Percentiles rank a stretch among this genome's conserved stretches.
Conservation (phyloP, 106 monocot species). For the Triglochin maritima region DNA sequence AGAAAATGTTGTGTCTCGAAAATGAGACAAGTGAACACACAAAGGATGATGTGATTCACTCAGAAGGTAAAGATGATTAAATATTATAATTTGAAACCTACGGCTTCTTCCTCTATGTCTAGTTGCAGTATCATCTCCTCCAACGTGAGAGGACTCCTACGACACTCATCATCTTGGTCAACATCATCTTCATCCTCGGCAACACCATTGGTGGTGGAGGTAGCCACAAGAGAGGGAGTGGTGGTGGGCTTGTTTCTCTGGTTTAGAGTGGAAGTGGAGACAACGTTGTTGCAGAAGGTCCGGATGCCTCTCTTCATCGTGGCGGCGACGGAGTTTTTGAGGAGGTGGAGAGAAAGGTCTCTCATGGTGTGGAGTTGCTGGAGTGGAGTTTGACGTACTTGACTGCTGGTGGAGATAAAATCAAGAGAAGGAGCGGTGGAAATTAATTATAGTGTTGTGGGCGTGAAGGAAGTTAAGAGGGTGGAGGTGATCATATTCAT, state of each 20-base stretch:
- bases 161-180: neutral
- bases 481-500: too few relatives aligned
- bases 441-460: too few relatives aligned
- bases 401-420: too few relatives aligned
- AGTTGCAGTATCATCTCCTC: constrained; percentile 86
- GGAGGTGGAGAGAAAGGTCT: constrained; percentile 54
- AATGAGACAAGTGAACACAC: too few relatives aligned
- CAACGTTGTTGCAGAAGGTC: constrained; percentile 55
- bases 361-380: constrained; percentile 27
- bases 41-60: too few relatives aligned
- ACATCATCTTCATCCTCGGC: neutral
- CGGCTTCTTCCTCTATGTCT: constrained; percentile 69
- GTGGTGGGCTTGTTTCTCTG: constrained; percentile 12
- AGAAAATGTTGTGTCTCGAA: too few relatives aligned
- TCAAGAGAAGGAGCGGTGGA: too few relatives aligned
- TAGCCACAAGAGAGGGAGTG: too few relatives aligned
- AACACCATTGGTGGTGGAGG: neutral
- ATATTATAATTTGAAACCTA: too few relatives aligned
- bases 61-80: too few relatives aligned
- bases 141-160: constrained; percentile 37
- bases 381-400: too few relatives aligned
- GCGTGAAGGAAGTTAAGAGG: too few relatives aligned
- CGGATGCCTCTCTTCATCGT: constrained; percentile 72
- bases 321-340: constrained; percentile 51
- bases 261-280: constrained; percentile 47